Base-by-base conservation (phyloP, 106 monocot genomes). In the Platanthera guangdongensis region DNA sequence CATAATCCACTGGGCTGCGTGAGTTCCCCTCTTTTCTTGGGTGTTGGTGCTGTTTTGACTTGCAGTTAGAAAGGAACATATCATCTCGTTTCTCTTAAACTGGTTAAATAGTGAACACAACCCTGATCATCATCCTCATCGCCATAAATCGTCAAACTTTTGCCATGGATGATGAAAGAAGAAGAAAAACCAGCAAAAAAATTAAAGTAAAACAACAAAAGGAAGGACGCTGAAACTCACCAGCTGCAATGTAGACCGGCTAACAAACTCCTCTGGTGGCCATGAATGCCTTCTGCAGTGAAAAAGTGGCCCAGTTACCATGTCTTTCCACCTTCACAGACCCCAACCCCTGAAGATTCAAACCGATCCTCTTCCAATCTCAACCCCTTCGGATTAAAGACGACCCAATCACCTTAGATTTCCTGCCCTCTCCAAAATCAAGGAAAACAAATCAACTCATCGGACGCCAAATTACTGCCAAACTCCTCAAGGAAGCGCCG, bases 241-340 rank as follows among this genome's bases (percentile, higher is more conserved):
- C 94, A 88, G 84, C 76, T 92, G 92, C 73, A 99, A 73, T 11
- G 92, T 83, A 32, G 82, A 47, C 50, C 81, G 75, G 81, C 75
- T 80, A 3, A 99, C 90, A 59, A 90, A 99, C 79, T 99, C 94
- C 18, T 94, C 94, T 13, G 92, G 80, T 7, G 99, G 99, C 99
- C 99, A 99, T 19, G 99, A 99, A 48, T 94, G 89, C 85, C 87
- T 92, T 69, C 88, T 78, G 68, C 57, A 84, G 69, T 86, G 88
- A 71, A 97, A 97, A 52, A 99, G 77, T 60, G 85, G 75, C 25
- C 92, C 90, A 67, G 83, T 92, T 83, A 99, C 94, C 99, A 99
- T 99, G 8, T 51, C 51, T 55, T 10, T 8, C 32, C 65, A 65
- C 65, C 16, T 18, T 21, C 39, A 57, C 47, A 64, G 7, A 30